Evolutionary conservation across 1,139 yeast genomes (phyloP).

Genomic region (Yamadazyma taylorii): DNA sequence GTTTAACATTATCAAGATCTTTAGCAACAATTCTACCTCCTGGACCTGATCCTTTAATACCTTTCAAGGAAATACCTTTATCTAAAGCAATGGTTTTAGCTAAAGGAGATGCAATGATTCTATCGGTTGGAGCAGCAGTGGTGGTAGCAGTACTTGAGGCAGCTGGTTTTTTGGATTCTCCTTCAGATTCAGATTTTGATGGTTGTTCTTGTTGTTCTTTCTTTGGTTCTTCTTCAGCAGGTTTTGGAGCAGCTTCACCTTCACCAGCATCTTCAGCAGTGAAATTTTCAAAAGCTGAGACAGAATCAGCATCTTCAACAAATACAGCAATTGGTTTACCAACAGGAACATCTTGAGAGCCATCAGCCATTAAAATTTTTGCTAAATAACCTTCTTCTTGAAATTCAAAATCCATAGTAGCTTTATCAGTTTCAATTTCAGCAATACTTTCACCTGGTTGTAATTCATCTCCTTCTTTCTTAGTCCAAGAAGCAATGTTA

Average conservation of each 20-base stretch:
- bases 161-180: slow-evolving; percentile 20
- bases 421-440: slow-evolving; percentile 98
- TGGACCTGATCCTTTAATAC: slow-evolving; percentile 91
- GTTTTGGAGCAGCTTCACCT: slow-evolving; percentile 38
- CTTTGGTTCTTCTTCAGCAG: slow-evolving; percentile 22
- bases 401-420: slow-evolving; percentile 98
- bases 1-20: slow-evolving; percentile 74
- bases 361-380: slow-evolving; percentile 81
- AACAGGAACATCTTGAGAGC: slow-evolving; percentile 87
- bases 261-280: slow-evolving; percentile 82
- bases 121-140: slow-evolving; percentile 41
- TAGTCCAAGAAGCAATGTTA: slow-evolving; percentile 84
- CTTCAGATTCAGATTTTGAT: slow-evolving; percentile 23
- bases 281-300: slow-evolving; percentile 83
- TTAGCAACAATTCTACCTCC: slow-evolving; percentile 88
- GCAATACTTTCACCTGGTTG: slow-evolving; percentile 92
- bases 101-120: slow-evolving; percentile 92
- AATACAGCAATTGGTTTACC: slow-evolving; percentile 96
- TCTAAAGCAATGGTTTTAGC: slow-evolving; percentile 94
- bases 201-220: slow-evolving; percentile 16
- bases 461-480: slow-evolving; percentile 83
- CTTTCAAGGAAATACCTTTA: slow-evolving; percentile 83
- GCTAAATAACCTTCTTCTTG: slow-evolving; percentile 98
- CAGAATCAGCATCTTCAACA: slow-evolving; percentile 84
- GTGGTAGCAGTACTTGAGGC: slow-evolving; percentile 22